Percentiles rank a stretch among this genome's conserved stretches.
phyloP scores from a whole-genome alignment of 2,329 filamentous ascomycete species.

The Exophiala mesophila region DNA sequence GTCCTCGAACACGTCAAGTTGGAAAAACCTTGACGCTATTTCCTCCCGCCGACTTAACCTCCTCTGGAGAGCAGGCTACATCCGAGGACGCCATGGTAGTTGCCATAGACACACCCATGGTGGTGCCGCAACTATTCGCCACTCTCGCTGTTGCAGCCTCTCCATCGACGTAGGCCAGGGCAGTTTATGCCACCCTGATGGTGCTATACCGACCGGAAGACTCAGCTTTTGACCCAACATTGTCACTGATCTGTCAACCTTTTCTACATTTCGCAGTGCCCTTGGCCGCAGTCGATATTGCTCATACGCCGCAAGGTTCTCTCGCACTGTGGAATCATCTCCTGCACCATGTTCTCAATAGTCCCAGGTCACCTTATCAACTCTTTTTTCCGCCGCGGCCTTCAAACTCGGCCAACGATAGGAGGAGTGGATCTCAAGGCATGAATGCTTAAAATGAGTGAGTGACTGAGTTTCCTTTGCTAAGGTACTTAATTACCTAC shows the following conservation, averaged over 20 bases:
- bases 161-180: constrained; percentile 50
- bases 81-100: constrained; percentile 32
- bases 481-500: too few species aligned
- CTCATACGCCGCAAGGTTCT: constrained; percentile 51
- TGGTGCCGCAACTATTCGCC: constrained; percentile 38
- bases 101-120: constrained; percentile 47
- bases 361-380: neutral
- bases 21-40: constrained; percentile 49
- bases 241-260: constrained; percentile 36
- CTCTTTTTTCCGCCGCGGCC: neutral
- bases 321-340: constrained; percentile 31
- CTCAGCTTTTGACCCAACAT: constrained; percentile 43
- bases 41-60: constrained; percentile 39
- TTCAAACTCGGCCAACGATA: neutral
- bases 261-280: constrained; percentile 34
- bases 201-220: constrained; percentile 51
- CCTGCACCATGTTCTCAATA: neutral
- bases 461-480: too few species aligned
- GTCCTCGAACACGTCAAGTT: constrained; percentile 51
- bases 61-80: constrained; percentile 33
- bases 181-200: constrained; percentile 49
- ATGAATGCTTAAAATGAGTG: too few species aligned
- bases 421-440: neutral
- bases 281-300: constrained; percentile 43
- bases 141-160: constrained; percentile 48